Percentiles rank a stretch among this genome's conserved stretches.
Conservation (phyloP, 805 yeast genomes). For the Kodamaea sagamina region DNA sequence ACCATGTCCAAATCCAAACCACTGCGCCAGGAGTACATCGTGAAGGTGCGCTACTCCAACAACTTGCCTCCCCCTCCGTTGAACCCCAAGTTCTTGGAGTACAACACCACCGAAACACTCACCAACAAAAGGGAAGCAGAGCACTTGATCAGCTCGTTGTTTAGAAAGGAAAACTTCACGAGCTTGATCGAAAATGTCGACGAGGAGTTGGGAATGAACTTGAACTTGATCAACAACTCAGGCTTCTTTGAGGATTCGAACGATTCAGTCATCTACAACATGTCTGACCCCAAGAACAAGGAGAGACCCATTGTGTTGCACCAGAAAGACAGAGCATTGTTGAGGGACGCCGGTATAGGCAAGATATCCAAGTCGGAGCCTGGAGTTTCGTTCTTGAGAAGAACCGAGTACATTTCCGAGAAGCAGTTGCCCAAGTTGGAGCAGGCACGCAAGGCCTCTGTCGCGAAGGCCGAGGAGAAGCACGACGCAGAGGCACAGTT, state of each 20-base stretch:
- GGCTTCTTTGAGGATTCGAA: conserved; percentile 68
- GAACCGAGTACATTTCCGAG: conserved; percentile 89
- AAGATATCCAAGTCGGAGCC: conserved; percentile 44
- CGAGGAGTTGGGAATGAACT: conserved; percentile 70
- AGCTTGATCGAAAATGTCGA: conserved; percentile 58
- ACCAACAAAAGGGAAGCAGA: conserved; percentile 42
- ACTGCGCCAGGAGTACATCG: conserved; percentile 73
- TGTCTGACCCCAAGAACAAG: conserved; percentile 24
- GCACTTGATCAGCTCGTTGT: conserved; percentile 65
- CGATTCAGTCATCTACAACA: conserved; percentile 41
- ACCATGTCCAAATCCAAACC: conserved; percentile 22
- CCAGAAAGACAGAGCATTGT: conserved; percentile 71
- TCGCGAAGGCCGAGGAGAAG: conserved; percentile 20
- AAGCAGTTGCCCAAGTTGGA: conserved; percentile 39
- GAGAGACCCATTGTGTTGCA: conserved; percentile 53
- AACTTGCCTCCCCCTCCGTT: conserved; percentile 91
- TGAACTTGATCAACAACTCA: conserved; percentile 68
- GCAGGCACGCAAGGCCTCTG: conserved; percentile 20
- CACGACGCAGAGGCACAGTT: conserved; percentile 64
- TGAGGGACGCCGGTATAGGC: conserved; percentile 74
- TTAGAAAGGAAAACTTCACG: conserved; percentile 71
- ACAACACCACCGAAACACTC: conserved; percentile 40
- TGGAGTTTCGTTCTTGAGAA: conserved; percentile 79
- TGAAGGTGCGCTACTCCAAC: conserved; percentile 80
- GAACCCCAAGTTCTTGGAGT: conserved; percentile 79